phyloP scores from a whole-genome alignment of 2,329 filamentous ascomycete genomes.

The Fusarium nisikadoi region DNA sequence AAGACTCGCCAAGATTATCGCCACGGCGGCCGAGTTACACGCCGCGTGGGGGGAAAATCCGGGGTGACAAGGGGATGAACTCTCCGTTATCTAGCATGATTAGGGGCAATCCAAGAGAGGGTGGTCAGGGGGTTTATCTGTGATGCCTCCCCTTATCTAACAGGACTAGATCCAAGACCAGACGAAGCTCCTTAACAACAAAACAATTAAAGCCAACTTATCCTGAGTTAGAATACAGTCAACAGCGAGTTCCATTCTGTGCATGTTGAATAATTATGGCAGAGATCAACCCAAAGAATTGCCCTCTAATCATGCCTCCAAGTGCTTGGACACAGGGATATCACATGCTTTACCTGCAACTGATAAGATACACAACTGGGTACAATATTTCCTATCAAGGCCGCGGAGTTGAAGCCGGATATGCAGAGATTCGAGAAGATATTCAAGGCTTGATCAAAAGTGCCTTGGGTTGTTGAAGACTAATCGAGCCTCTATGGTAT shows the following conservation, averaged over 20 bases:
- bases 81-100: slow-evolving; percentile 28
- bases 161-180: neutral
- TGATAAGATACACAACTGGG: neutral
- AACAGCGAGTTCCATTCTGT: neutral
- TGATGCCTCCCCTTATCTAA: slow-evolving; percentile 23
- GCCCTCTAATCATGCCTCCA: neutral
- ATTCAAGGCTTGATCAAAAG: neutral
- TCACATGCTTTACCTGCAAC: neutral
- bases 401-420: neutral
- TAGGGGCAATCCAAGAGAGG: slow-evolving; percentile 1
- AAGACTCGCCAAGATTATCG: neutral
- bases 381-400: neutral
- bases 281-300: neutral
- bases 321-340: neutral
- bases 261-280: neutral
- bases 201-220: neutral
- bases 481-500: neutral
- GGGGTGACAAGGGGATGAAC: slow-evolving; percentile 25
- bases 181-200: neutral
- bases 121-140: slow-evolving; percentile 31
- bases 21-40: slow-evolving; percentile 1
- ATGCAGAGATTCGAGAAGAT: neutral
- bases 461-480: neutral
- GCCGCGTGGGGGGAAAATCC: slow-evolving; percentile 27
- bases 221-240: neutral